Evolutionary conservation across 139 green algal genomes (phyloP), one percentile per base, ranked within the genome.

Genomic region (Astrephomene gubernaculifera): DNA sequence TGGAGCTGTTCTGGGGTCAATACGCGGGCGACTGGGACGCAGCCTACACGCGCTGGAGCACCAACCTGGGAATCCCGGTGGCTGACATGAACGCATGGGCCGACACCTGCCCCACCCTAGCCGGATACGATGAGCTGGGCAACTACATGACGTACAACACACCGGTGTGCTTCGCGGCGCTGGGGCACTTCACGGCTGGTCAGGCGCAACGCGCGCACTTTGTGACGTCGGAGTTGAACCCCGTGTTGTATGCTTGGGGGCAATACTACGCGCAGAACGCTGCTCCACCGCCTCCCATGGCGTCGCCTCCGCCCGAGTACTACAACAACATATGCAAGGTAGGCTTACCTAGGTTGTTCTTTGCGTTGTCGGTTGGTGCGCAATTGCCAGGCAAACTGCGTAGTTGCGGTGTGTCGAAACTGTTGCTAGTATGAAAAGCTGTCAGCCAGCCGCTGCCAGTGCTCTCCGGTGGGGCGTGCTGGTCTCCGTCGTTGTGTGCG

Each of bases 81-180:
- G 27, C n/a, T 22, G 72, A 81, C 52, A 52, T 31, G 27, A 76
- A 60, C 69, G 41, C 69, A 0, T 76, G 41, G 41, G 29, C 29
- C 1, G 69, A 57, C 72, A 9, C 35, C 5, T 68, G 72, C 52
- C 49, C 52, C 24, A 24, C 29, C 19, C 4, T 22, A 1, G 45
- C 31, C 21, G 71, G 72, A 0, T 82, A 82, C 39, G 75, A 82
- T 39, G 75, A 71, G 57, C 57, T 82, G 57, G 75, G 75, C 38
- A 82, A 82, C 57, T 82, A 82, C 75, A 71, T 82, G 57, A 82
- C 75, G 8, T 80, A 80, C 71, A 67, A 65, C 45, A 65, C 71
- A 27, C 31, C 71, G 31, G 71, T 80, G 71, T 82, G 75, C 75
- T 82, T 61, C 14, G 75, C 75, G 27, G 57, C 75, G 12, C 38